These are phyloP conservation scores for Solanum hybrid DNA, from an alignment of 305 asterid species.

Conservation along the genomic window DNA sequence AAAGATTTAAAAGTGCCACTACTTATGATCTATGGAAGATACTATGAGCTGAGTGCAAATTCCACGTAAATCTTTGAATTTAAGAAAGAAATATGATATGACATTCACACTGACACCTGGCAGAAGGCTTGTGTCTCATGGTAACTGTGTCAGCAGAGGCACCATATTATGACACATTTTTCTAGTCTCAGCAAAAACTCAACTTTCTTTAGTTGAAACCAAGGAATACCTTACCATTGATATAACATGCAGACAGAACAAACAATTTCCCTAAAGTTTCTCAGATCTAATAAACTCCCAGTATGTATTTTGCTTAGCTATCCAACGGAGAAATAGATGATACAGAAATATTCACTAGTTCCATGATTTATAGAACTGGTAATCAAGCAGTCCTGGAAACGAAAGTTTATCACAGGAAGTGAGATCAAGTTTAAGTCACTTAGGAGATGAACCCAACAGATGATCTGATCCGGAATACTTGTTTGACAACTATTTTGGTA, in stretches of 20 bases:
- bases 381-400: not conserved
- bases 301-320: not conserved
- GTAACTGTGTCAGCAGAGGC: not conserved
- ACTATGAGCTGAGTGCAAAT: not conserved
- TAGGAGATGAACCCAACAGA: not conserved
- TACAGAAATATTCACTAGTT: not conserved
- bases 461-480: not conserved
- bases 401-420: not conserved
- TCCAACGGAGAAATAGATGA: not conserved
- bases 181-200: not conserved
- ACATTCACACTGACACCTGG: not conserved
- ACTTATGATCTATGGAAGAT: not conserved
- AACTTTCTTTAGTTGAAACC: not conserved
- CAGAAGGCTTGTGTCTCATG: not conserved
- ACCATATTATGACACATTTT: not conserved
- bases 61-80: not conserved
- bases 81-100: not conserved
- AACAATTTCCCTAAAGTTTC: not conserved
- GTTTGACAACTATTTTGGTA: not conserved
- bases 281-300: not conserved
- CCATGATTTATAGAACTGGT: not conserved
- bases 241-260: not conserved
- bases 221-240: not conserved
- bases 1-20: not conserved
- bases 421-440: not conserved